Base-by-base conservation (phyloP, 2,329 filamentous ascomycete species). In the Calonectria hongkongensis region DNA sequence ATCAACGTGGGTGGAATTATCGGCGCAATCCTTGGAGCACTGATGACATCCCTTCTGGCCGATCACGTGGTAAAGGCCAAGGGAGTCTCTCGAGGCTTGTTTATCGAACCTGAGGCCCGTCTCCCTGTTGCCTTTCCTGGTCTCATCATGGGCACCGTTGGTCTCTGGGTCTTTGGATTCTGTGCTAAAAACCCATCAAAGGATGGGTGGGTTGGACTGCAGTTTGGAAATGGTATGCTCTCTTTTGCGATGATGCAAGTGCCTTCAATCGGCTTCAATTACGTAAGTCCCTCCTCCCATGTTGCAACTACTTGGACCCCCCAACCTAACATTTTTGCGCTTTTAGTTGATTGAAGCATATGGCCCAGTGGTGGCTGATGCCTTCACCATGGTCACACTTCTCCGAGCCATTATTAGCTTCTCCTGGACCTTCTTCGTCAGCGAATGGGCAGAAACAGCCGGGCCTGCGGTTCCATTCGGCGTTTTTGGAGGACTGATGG, bases 371-470 rank as follows among this genome's bases (percentile, higher is more conserved):
- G 85, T 87, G 0, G 86, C 85, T 1, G 88, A 90, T 74, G 90
- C 88, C 76, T 90, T 91, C 74, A 87, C 88, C 15, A 86, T 88
- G 64, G 85, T 90, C 0, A 89, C 88, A 1, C 86, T 86, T 39
- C 79, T 87, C 18, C 83, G 88, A 3, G 84, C 87, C 13, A 79
- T 89, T 6, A 85, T 91, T 10, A 83, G 85, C 0, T 90, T 90
- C 74, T 85, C 87, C 0, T 91, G 88, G 88, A 88, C 87, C 0
- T 89, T 89, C 68, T 90, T 90, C 54, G 86, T 88, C 0, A 84
- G 84, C 3, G 81, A 85, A 4, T 91, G 88, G 89, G 83, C 89
- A 0, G 75, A 81, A 1, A 60, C 80, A 0, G 79, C 77, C 0
- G 89, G 89, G 0, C 75, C 85, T 1, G 84, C 88, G 0, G 80